Evolutionary conservation across 1,284 basidiomycete species (phyloP).

Genomic region (Filobasidium uniguttulatum): DNA sequence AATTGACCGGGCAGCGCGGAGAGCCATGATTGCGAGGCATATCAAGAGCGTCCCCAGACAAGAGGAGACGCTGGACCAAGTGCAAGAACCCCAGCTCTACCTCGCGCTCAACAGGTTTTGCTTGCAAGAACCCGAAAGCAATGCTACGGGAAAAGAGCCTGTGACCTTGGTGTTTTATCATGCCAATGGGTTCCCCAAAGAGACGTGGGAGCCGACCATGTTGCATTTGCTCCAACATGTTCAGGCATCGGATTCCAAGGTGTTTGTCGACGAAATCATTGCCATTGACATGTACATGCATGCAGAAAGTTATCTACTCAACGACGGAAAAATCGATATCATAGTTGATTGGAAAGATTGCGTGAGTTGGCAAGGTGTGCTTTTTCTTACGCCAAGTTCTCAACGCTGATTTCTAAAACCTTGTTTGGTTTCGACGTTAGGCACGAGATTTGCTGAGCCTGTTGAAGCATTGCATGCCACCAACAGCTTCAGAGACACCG

Average conservation of each 20-base stretch:
- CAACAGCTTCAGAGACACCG: conserved; percentile 15
- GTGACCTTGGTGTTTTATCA: conserved; percentile 61
- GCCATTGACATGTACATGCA: conserved; percentile 62
- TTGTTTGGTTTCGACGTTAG: conserved; percentile 34
- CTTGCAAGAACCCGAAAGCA: conserved; percentile 10
- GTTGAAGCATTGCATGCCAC: conserved; percentile 47
- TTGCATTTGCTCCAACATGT: conserved; percentile 34
- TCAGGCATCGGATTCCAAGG: not conserved
- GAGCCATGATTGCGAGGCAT: conserved; percentile 9
- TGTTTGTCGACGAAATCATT: conserved; percentile 59
- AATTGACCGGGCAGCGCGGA: conserved; percentile 17
- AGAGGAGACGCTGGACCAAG: conserved; percentile 30
- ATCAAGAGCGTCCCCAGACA: conserved; percentile 1
- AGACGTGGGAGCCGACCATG: conserved; percentile 61
- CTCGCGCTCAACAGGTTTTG: conserved; percentile 47
- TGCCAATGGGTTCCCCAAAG: conserved; percentile 70
- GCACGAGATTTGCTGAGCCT: conserved; percentile 61
- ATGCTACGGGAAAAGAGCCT: conserved; percentile 14
- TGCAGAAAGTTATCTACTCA: conserved; percentile 58
- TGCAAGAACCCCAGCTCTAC: conserved; percentile 37
- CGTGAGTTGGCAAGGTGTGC: conserved; percentile 38
- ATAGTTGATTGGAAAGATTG: conserved; percentile 35
- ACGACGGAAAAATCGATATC: conserved; percentile 42
- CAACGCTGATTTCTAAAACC: conserved; percentile 20
- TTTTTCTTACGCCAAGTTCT: not conserved